A percentile compares a stretch with the other conserved stretches of the same genome.
These are phyloP conservation scores for Zygoascus bituminiphila DNA, from an alignment of 805 yeast species.

Conservation along the genomic window DNA sequence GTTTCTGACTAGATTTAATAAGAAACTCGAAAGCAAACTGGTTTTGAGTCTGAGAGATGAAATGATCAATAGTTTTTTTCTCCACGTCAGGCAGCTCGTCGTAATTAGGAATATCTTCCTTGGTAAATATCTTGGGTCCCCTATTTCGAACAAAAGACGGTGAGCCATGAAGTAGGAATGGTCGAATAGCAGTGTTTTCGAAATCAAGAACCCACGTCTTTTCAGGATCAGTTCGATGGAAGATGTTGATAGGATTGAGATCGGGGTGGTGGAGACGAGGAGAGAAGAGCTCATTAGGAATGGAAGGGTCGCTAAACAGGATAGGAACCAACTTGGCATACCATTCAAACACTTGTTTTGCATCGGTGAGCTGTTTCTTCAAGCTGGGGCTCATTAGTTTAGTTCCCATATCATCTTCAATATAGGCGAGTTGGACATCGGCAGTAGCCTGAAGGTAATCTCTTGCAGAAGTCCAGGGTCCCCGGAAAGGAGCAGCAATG, in stretches of 20 bases:
- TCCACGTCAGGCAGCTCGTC: slow-evolving; percentile 61
- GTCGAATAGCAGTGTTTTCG: slow-evolving; percentile 73
- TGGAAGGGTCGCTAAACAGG: slow-evolving; percentile 1
- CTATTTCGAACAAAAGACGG: slow-evolving; percentile 81
- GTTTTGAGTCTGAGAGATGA: slow-evolving; percentile 84
- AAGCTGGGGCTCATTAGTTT: slow-evolving; percentile 22
- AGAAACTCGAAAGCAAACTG: slow-evolving; percentile 82
- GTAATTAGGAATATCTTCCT: slow-evolving; percentile 66
- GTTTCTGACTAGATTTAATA: slow-evolving; percentile 51
- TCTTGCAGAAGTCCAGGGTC: slow-evolving; percentile 73
- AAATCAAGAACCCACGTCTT: slow-evolving; percentile 60
- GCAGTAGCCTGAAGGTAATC: slow-evolving; percentile 61
- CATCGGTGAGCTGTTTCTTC: slow-evolving; percentile 29
- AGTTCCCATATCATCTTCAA: slow-evolving; percentile 40
- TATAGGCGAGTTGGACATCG: slow-evolving; percentile 54
- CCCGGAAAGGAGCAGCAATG: slow-evolving; percentile 43
- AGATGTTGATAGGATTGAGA: slow-evolving; percentile 82
- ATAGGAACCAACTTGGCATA: slow-evolving; percentile 45
- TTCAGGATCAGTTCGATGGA: slow-evolving; percentile 37
- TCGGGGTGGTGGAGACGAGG: slow-evolving; percentile 78
- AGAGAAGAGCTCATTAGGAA: slow-evolving; percentile 40
- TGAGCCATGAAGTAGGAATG: slow-evolving; percentile 66
- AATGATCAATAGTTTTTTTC: slow-evolving; percentile 72
- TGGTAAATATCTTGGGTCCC: slow-evolving; percentile 79
- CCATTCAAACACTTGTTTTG: slow-evolving; percentile 54